These are phyloP conservation scores for Trichoderma erinaceum DNA, from an alignment of 495 filamentous ascomycete species.

Conservation along the genomic window DNA sequence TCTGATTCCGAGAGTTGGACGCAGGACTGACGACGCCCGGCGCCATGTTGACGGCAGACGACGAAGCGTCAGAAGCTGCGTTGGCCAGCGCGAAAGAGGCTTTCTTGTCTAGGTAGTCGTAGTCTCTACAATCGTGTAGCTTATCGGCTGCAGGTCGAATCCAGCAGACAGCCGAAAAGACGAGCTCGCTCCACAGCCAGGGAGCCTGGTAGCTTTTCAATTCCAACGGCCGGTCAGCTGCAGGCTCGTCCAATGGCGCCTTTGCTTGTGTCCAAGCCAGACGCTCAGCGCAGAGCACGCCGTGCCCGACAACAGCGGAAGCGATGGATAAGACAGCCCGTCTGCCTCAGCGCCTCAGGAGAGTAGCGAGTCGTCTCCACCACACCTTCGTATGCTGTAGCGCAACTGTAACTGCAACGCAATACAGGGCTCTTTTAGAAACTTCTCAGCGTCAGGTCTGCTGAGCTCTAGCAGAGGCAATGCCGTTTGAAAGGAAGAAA, in stretches of 20 bases:
- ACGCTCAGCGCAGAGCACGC: background rate
- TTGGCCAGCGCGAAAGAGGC: background rate
- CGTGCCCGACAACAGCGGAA: background rate
- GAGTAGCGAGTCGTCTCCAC: slow-evolving; percentile 5
- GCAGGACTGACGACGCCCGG: background rate
- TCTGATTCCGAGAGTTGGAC: background rate
- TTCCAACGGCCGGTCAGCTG: background rate
- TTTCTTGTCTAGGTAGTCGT: background rate
- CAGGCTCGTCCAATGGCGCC: background rate
- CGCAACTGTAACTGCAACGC: background rate
- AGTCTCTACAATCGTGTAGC: background rate
- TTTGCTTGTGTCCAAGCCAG: background rate
- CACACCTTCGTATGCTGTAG: slow-evolving; percentile 1
- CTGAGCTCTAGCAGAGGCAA: too few relatives aligned
- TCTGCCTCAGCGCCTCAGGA: slow-evolving; percentile 7
- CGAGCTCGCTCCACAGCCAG: slow-evolving; percentile 8
- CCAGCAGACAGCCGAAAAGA: background rate
- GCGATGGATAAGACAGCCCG: background rate
- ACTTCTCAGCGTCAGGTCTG: background rate
- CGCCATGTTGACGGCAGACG: slow-evolving; percentile 9
- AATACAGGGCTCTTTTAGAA: background rate
- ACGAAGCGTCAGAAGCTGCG: background rate
- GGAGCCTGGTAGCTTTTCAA: slow-evolving; percentile 8
- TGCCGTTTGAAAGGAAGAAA: too few relatives aligned
- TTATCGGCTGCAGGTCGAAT: background rate